phyloP scores from a whole-genome alignment of 1,284 basidiomycete genomes.

The Cutaneotrichosporon arboriforme region DNA sequence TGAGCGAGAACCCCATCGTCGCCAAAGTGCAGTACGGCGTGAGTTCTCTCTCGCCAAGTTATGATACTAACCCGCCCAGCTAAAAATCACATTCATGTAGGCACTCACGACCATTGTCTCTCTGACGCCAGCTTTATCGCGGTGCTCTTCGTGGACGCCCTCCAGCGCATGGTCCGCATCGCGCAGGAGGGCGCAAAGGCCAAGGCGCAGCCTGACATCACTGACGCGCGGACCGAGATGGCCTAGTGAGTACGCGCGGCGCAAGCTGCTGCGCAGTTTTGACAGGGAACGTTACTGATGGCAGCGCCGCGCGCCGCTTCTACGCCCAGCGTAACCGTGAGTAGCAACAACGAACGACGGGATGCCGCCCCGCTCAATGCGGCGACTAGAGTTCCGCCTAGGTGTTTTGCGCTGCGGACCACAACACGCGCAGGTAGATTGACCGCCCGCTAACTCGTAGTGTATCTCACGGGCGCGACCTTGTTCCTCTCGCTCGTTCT shows the following conservation, averaged over 20 bases:
- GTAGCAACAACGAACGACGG: too few relatives aligned
- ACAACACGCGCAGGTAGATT: too few relatives aligned
- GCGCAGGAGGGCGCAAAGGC: conserved; percentile 60
- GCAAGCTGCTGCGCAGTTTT: too few relatives aligned
- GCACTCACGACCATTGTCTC: conserved; percentile 30
- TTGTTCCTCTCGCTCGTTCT: conserved; percentile 91
- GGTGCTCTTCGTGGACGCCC: conserved; percentile 66
- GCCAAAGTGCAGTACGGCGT: conserved; percentile 54
- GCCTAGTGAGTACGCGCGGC: conserved; percentile 63
- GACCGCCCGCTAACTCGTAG: conserved; percentile 42
- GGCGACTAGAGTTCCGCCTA: too few relatives aligned
- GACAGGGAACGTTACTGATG: neutral
- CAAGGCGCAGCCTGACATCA: conserved; percentile 56
- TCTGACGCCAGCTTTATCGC: conserved; percentile 80
- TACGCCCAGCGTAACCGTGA: conserved; percentile 63
- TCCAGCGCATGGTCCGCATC: conserved; percentile 88
- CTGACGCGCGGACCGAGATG: conserved; percentile 72
- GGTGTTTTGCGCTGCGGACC: too few relatives aligned
- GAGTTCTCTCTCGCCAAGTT: too few relatives aligned
- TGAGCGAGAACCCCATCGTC: conserved; percentile 49
- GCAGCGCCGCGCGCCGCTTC: conserved; percentile 73
- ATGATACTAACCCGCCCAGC: too few relatives aligned
- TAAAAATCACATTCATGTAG: conserved; percentile 93
- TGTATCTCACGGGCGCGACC: conserved; percentile 86
- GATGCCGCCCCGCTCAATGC: too few relatives aligned